Evolutionary conservation across 106 monocot genomes (phyloP).

Genomic region (Acorus calamus): DNA sequence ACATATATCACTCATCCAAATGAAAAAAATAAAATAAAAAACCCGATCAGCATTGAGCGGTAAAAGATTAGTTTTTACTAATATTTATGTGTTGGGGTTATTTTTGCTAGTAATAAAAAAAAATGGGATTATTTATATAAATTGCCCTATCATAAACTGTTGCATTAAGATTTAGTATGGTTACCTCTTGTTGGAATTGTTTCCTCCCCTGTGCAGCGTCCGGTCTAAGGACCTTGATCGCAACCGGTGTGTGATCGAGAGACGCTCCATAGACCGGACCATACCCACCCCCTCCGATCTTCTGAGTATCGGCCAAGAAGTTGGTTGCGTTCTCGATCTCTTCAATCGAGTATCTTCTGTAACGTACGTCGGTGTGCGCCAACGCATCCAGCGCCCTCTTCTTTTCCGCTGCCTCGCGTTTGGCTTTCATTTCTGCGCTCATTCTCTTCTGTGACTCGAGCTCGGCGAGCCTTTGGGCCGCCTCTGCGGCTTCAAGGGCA

Average conservation of each 20-base stretch:
- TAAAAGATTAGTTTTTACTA: too few relatives aligned
- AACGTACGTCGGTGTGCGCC: conserved; percentile 14
- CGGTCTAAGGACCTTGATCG: conserved; percentile 28
- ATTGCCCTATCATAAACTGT: too few relatives aligned
- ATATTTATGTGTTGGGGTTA: too few relatives aligned
- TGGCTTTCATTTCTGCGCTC: conserved; percentile 19
- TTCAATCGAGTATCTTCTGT: conserved; percentile 28
- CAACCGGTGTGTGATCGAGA: conserved; percentile 26
- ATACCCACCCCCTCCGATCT: conserved; percentile 33
- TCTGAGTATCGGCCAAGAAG: conserved; percentile 13
- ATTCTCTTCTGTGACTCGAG: conserved; percentile 24
- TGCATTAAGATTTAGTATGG: too few relatives aligned
- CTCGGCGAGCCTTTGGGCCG: conserved; percentile 21
- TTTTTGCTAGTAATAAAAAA: too few relatives aligned
- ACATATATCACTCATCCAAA: too few relatives aligned
- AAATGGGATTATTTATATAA: too few relatives aligned
- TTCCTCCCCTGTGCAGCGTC: conserved; percentile 29
- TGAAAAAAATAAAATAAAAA: too few relatives aligned
- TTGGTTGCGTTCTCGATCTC: conserved; percentile 22
- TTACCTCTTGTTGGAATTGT: conserved; percentile 38
- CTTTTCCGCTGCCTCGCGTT: conserved; percentile 19
- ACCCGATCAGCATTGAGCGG: too few relatives aligned
- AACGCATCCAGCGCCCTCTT: conserved; percentile 16
- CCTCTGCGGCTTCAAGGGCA: conserved; percentile 23
- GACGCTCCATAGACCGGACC: conserved; percentile 22